Evolutionary conservation across 1,139 yeast genomes (phyloP), one percentile per base, ranked within the genome.

Genomic region (Nakaseomyces uthaithaninus): DNA sequence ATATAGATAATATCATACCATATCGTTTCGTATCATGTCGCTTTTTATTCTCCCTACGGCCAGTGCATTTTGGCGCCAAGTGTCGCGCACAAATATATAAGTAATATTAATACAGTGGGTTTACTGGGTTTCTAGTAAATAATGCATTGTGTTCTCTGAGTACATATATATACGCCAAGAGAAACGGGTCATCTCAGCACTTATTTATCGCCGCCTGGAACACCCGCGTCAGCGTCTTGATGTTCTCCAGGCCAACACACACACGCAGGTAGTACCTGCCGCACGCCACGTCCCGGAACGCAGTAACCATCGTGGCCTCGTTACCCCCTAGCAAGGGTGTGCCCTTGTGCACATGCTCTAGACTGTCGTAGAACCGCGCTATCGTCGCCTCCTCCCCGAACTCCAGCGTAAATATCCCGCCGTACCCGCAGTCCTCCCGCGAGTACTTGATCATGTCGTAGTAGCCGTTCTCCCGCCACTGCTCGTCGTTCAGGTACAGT

Each of bases 241-340:
- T 33, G 22, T 33, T 80, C 56, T 82, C 93, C 44, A 81, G 65
- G 0, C 98, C 98, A 41, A 91, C 77, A 56, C 95, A 83, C 42
- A 91, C 73, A 57, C 98, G 72, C 36, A 91, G 77, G 51, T 91
- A 67, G 53, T 81, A 73, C 47, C 80, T 67, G 55, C 85, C 95
- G 22, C 68, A 42, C 74, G 84, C 18, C 84, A 80, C 59, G 81
- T 89, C 45, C 94, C 44, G 87, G 37, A 38, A 26, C 2, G 34
- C 41, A 65, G 59, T 89, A 96, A 39, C 68, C 71, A 59, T 77
- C 87, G 62, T 91, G 96, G 24, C 24, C 9, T 34, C 0, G 95
- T 96, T 46, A 91, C 69, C 37, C 89, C 74, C 4, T 95, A 75
- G 62, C 91, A 91, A 7, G 97, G 97, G 56, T 94, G 86, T 3